Evolutionary conservation across 305 asterid species (phyloP).

Genomic region (Fraxinus nigra): DNA sequence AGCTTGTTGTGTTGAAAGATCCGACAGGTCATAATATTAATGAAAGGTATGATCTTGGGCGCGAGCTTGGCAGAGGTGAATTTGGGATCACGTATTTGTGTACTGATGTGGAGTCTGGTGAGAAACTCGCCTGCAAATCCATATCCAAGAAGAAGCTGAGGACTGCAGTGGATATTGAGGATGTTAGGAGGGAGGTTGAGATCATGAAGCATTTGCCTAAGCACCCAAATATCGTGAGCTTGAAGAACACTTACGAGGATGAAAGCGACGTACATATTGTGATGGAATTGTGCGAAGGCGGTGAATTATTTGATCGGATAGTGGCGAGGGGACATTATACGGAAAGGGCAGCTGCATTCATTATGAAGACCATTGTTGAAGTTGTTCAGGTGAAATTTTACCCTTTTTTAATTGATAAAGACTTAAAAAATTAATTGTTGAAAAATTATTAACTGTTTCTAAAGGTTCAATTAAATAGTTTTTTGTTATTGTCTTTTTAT

Average conservation of each 20-base stretch:
- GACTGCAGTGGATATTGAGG: constrained; percentile 74
- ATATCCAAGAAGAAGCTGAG: constrained; percentile 75
- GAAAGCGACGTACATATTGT: constrained; percentile 74
- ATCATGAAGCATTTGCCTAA: constrained; percentile 83
- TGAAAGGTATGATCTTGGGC: constrained; percentile 56
- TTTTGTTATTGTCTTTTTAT: neutral
- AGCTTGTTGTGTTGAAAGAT: constrained; percentile 59
- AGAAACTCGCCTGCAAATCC: constrained; percentile 73
- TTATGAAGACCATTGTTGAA: constrained; percentile 72
- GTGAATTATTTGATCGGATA: constrained; percentile 78
- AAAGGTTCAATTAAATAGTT: neutral
- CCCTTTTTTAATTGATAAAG: constrained; percentile 2
- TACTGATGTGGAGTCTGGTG: constrained; percentile 53
- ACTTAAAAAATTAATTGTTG: neutral
- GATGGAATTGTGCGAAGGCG: constrained; percentile 84
- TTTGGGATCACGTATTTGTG: constrained; percentile 82
- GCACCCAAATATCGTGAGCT: constrained; percentile 65
- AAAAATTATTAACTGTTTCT: neutral
- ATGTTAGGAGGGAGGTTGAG: constrained; percentile 84
- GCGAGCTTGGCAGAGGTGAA: constrained; percentile 85
- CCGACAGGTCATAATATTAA: constrained; percentile 61
- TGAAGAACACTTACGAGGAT: constrained; percentile 73
- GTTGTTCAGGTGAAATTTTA: constrained; percentile 62
- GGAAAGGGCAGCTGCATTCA: constrained; percentile 71
- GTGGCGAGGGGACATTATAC: constrained; percentile 86